Percentiles rank a stretch among this genome's conserved stretches.
phyloP scores from a whole-genome alignment of 495 filamentous ascomycete species.

The Tirmania nivea region DNA sequence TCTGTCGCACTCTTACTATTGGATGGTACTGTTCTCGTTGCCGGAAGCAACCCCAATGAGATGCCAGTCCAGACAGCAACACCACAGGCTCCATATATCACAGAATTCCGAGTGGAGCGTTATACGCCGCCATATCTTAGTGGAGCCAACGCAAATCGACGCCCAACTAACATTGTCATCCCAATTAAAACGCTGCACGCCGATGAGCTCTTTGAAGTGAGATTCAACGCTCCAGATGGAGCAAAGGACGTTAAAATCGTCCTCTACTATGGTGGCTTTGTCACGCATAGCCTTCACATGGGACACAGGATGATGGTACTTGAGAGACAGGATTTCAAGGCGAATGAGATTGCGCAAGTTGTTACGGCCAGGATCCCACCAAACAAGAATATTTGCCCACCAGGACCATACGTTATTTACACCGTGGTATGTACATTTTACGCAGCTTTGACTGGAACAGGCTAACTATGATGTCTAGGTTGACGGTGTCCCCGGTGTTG shows the following conservation, averaged over 20 bases:
- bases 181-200: conserved; percentile 23
- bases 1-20: conserved; percentile 33
- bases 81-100: conserved; percentile 23
- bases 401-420: conserved; percentile 41
- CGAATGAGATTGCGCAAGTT: conserved; percentile 24
- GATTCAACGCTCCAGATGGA: conserved; percentile 25
- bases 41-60: conserved; percentile 37
- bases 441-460: neutral
- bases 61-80: conserved; percentile 28
- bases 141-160: conserved; percentile 26
- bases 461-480: conserved; percentile 5
- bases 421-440: conserved; percentile 21
- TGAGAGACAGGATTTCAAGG: conserved; percentile 28
- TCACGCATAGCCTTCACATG: conserved; percentile 42
- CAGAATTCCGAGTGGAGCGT: conserved; percentile 37
- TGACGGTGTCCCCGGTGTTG: conserved; percentile 37
- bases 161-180: conserved; percentile 29
- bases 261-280: conserved; percentile 38
- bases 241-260: conserved; percentile 26
- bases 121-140: conserved; percentile 40
- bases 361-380: conserved; percentile 33
- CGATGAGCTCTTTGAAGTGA: conserved; percentile 26
- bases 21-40: conserved; percentile 37
- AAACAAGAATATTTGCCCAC: conserved; percentile 31
- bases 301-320: conserved; percentile 37